Evolutionary conservation across 257 asterid genomes (phyloP).

Genomic region (Solanum chiquidenum): DNA sequence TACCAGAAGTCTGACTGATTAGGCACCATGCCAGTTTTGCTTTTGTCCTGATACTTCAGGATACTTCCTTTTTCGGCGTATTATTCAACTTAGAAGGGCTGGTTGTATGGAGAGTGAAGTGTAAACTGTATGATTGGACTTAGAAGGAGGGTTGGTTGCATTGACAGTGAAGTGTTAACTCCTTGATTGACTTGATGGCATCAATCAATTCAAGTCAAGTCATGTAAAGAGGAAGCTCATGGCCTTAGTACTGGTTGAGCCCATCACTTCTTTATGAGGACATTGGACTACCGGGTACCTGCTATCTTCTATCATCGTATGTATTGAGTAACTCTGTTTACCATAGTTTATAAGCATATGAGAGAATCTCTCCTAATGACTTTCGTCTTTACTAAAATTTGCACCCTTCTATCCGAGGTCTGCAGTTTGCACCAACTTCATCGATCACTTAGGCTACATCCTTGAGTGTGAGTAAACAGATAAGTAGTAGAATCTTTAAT

Average conservation of each 20-base stretch:
- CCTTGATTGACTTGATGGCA: not conserved
- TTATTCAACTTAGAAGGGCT: not conserved
- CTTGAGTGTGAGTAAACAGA: not conserved
- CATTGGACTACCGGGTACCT: not conserved
- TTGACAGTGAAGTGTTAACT: not conserved
- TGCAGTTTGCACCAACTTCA: too few relatives aligned
- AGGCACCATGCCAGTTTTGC: not conserved
- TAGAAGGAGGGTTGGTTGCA: not conserved
- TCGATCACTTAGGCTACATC: not conserved
- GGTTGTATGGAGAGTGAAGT: not conserved
- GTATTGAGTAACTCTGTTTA: not conserved
- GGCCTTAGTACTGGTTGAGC: not conserved
- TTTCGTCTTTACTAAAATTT: not conserved
- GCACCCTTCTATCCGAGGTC: not conserved
- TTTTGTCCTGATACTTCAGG: not conserved
- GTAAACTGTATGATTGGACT: not conserved
- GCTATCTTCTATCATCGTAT: not conserved
- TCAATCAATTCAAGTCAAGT: not conserved
- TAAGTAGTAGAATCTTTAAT: not conserved
- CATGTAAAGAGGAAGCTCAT: not conserved
- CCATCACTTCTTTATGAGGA: not conserved
- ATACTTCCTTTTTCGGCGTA: not conserved
- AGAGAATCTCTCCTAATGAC: not conserved
- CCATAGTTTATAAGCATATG: not conserved
- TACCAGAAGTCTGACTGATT: not conserved